Base-by-base conservation (phyloP, 2,329 filamentous ascomycete genomes). In the Fusarium chaquense region DNA sequence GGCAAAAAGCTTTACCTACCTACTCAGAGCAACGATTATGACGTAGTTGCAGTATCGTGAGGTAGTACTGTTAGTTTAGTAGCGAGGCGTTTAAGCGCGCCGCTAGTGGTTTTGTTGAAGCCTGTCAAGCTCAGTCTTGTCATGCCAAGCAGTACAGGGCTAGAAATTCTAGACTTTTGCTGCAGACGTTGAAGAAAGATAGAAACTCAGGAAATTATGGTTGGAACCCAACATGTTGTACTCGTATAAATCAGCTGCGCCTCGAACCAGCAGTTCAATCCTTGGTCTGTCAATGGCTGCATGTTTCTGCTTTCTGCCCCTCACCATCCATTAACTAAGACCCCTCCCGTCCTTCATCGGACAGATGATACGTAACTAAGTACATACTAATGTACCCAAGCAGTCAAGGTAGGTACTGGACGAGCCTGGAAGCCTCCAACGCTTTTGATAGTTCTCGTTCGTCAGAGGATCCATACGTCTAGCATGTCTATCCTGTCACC, bases 91-190 rank as follows among this genome's bases (percentile, higher is more conserved):
- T 64, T 51, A 65, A 46, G 46, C 36, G 53, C 35, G 41, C 35
- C 47, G 61, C 61, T 65, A 60, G 61, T 32, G 33, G 59, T 65
- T 58, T 61, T 15, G 33, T 41, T 22, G 46, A 49, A 63, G 13
- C 30, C 26, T 35, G 22, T 45, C 33, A 28, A 52, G 43, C 43
- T 26, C 12, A 8, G 20, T 41, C 41, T 35, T 65, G 24, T 65
- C 54, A 49, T n/a, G 16, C 15, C n/a, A 52, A 52, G 15, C 33
- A 52, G 36, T 38, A 12, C 9, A 30, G 20, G 20, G 15, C 24
- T 52, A 41, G n/a, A 52, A 40, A 52, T 22, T 30, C 26, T 30
- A 41, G 18, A 28, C 18, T 28, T 28, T 35, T 20, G 24, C 24
- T 51, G 9, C 22, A 36, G 30, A 20, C 22, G 6, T 30, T 41